Evolutionary conservation across 768 basidiomycete species (phyloP).

Genomic region (Atractiella rhizophila): DNA sequence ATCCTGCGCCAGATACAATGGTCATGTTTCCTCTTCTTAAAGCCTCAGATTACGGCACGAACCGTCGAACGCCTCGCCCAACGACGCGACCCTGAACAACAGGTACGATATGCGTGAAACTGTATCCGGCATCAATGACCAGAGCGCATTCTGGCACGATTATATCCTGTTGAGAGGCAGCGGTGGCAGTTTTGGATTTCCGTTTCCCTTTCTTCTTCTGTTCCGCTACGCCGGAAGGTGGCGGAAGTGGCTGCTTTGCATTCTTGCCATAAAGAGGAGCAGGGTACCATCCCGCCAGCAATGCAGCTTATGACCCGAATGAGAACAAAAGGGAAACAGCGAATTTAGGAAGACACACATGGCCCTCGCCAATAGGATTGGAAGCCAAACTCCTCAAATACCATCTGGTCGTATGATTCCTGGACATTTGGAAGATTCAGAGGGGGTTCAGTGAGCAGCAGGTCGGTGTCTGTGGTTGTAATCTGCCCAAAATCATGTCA

Average conservation of each 20-base stretch:
- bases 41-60: slow-evolving; percentile 4
- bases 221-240: background rate
- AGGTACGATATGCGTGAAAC: slow-evolving; percentile 77
- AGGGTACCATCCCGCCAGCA: background rate
- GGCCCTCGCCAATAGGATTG: slow-evolving; percentile 52
- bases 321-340: background rate
- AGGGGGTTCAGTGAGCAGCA: slow-evolving; percentile 78
- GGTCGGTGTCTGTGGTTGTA: slow-evolving; percentile 41
- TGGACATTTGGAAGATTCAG: slow-evolving; percentile 81
- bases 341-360: slow-evolving; percentile 30
- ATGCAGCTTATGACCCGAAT: background rate
- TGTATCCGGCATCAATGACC: slow-evolving; percentile 74
- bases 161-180: slow-evolving; percentile 26
- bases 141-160: slow-evolving; percentile 45
- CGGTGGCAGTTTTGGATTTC: too few species aligned
- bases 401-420: slow-evolving; percentile 77
- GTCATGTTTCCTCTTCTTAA: background rate
- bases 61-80: slow-evolving; percentile 66
- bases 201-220: background rate
- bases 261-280: too few species aligned
- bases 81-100: slow-evolving; percentile 46
- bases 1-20: slow-evolving; percentile 34
- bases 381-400: slow-evolving; percentile 93
- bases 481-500: too few species aligned
- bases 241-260: too few species aligned